Base-by-base conservation (phyloP, 1,284 basidiomycete genomes). In the Ganoderma sinense region DNA sequence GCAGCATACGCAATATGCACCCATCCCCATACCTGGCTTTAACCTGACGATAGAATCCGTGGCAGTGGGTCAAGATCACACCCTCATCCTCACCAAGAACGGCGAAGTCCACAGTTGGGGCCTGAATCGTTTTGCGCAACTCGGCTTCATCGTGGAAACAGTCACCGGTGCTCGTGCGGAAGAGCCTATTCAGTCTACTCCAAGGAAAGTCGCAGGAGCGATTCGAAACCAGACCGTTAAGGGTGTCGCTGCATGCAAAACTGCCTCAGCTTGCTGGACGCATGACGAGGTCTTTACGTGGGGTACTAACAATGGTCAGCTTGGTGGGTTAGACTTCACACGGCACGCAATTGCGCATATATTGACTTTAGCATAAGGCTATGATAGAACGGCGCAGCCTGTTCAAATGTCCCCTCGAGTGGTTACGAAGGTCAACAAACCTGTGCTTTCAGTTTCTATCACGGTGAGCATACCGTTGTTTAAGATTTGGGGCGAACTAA, bases 21-120 rank as follows among this genome's bases (percentile, higher is more conserved):
- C 93, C 29, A 89, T 90, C 39, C 83, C 86, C 0, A 82, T 96
- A 18, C 81, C 87, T 1, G 89, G 91, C 39, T 83, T 93, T 65
- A 81, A 86, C 1, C 84, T 90, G 58, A 85, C 85, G 14, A 79
- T 87, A 51, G 66, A 61, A 0, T 72, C 75, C 3, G 88, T 98
- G 58, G 95, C 97, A 0, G 85, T 97, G 1, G 97, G 94, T 2
- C 97, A 97, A 78, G 97, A 99, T 77, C 98, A 99, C 79, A 97
- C 97, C 0, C 87, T 99, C 26, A 93, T 92, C 0, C 84, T 99
- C 48, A 97, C 96, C 0, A 87, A 85, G 11, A 79, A 86, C 0
- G 97, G 97, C 4, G 94, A 96, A 75, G 89, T 99, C 10, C 89
- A 93, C 61, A 96, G 93, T 6, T 99, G 97, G 92, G 98, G 97